These are phyloP conservation scores for Populus ilicifolia DNA, from an alignment of 345 rosid species.

Conservation along the genomic window DNA sequence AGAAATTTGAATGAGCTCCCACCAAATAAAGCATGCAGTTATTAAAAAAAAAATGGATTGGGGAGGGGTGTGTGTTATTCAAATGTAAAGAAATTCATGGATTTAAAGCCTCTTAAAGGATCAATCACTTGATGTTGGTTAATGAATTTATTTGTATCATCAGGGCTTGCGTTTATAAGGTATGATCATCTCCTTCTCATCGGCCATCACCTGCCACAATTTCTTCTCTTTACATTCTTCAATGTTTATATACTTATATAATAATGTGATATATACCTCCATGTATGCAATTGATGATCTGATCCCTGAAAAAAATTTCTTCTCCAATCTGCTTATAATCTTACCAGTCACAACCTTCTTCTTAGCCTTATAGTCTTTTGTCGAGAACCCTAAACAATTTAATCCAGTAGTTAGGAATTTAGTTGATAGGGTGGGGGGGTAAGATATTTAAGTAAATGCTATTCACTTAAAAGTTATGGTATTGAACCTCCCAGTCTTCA, in stretches of 20 bases:
- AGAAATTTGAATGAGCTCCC: background rate
- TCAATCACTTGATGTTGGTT: background rate
- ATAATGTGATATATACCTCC: conserved; percentile 50
- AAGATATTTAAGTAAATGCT: background rate
- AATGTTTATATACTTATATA: background rate
- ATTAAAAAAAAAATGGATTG: background rate
- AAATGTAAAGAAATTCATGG: background rate
- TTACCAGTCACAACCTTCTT: conserved; percentile 59
- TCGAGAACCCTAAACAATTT: conserved; percentile 54
- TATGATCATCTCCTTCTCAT: background rate
- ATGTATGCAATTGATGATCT: conserved; percentile 62
- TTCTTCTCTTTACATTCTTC: background rate
- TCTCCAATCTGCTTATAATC: conserved; percentile 73
- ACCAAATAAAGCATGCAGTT: background rate
- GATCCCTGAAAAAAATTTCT: conserved; percentile 77
- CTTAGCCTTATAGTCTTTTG: conserved; percentile 69
- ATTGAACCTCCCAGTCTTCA: conserved; percentile 73
- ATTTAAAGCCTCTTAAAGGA: background rate
- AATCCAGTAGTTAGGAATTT: conserved; percentile 1
- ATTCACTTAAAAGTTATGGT: background rate
- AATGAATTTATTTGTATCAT: background rate
- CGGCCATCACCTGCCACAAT: background rate
- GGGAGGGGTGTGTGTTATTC: background rate
- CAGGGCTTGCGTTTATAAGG: background rate
- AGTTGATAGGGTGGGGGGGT: background rate